Base-by-base conservation (phyloP, 805 yeast genomes). In the Yamadazyma paraphyllophila region DNA sequence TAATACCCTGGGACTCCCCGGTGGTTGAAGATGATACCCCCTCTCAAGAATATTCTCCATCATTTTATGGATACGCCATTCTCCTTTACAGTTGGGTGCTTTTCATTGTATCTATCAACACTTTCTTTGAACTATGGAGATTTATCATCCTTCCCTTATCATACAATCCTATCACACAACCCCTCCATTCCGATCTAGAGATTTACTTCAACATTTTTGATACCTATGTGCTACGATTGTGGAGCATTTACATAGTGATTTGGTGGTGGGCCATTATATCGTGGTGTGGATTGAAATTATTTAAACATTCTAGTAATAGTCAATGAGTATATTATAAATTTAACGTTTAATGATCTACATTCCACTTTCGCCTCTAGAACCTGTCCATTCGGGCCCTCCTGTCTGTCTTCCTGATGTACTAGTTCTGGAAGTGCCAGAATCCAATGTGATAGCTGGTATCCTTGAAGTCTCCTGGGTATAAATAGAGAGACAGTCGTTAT, bases 251-350 rank as follows among this genome's bases (percentile, higher is more conserved):
- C 49, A 65, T 71, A 35, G 65, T 69, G 13, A 51, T 57, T 10
- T 71, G 76, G 76, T 71, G 74, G 74, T 87, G 96, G 95, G 80
- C 90, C 35, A 65, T 81, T 8, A 66, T 77, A 3, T 80, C 90
- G 9, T 88, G 96, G 96, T 71, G 82, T 37, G 91, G 94, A 31
- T 73, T 87, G 76, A 88, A 88, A 62, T 66, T 87, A 46, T 88
- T 88, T 64, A 71, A 89, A 45, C 94, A 88, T 58, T 84, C 94
- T 16, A 84, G 45, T 27, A 33, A 34, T 36, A 33, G 36, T 20
- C 43, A 15, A 36, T 45, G 41, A 33, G 38, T 24, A 39, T 26
- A 42, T 44, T 24, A n/a, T 37, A 10, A 25, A 15, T 24, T 26
- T 11, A 25, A 36, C 40, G 40, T 37, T 5, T 14, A 33, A 12